phyloP scores from a whole-genome alignment of 148 eudicot genomes.

The Limonium bicolor region DNA sequence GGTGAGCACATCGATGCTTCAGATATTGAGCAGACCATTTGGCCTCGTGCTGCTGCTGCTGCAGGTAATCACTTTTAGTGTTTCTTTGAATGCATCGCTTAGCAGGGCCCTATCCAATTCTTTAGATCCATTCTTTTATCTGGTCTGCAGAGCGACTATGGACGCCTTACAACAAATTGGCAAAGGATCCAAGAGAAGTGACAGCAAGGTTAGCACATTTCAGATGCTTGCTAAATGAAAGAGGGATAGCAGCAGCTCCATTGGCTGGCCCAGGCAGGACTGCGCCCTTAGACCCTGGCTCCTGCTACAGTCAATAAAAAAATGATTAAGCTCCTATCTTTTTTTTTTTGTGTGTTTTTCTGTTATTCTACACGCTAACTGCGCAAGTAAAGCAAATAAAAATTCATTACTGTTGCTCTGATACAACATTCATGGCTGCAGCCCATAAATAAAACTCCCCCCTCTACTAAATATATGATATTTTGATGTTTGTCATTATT shows the following conservation, averaged over 20 bases:
- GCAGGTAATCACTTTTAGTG: slow-evolving; percentile 43
- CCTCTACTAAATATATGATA: too few species aligned
- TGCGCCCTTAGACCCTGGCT: slow-evolving; percentile 59
- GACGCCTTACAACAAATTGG: slow-evolving; percentile 44
- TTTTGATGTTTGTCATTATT: too few species aligned
- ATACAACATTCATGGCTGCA: too few species aligned
- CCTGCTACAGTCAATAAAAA: slow-evolving; percentile 46
- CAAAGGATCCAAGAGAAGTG: slow-evolving; percentile 48
- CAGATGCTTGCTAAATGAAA: slow-evolving; percentile 70
- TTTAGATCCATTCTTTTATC: too few species aligned
- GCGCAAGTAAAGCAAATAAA: too few species aligned
- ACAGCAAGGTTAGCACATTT: slow-evolving; percentile 47
- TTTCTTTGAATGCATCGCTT: neutral
- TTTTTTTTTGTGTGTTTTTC: too few species aligned
- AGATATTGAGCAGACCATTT: slow-evolving; percentile 77
- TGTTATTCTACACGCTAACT: too few species aligned
- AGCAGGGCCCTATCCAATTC: neutral
- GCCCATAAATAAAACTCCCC: too few species aligned
- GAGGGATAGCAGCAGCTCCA: slow-evolving; percentile 92
- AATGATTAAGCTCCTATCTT: too few species aligned
- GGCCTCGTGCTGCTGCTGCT: slow-evolving; percentile 99
- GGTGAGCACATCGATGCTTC: slow-evolving; percentile 76
- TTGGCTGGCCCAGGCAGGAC: slow-evolving; percentile 40
- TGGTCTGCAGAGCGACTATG: slow-evolving; percentile 65
- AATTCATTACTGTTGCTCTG: too few species aligned